These are phyloP conservation scores for Populus tomentosa DNA, from an alignment of 441 rosid genomes.

Conservation along the genomic window DNA sequence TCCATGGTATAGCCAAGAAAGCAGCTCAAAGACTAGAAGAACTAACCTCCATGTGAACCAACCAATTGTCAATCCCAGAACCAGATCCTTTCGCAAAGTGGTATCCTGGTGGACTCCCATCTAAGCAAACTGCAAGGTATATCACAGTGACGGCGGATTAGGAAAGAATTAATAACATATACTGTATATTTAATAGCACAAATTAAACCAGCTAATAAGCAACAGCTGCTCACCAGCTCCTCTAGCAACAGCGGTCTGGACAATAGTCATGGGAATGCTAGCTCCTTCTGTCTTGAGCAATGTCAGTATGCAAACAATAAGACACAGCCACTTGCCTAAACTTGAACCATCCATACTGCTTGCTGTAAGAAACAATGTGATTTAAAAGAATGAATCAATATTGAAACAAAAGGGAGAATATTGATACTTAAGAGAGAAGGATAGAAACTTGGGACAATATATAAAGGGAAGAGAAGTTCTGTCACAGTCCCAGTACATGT, in stretches of 20 bases:
- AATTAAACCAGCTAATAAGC: neutral
- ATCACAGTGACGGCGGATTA: neutral
- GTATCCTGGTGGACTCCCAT: constrained; percentile 63
- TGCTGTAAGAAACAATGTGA: neutral
- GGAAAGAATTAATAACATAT: too few species aligned
- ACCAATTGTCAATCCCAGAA: constrained; percentile 46
- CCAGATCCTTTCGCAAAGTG: constrained; percentile 48
- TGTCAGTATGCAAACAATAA: neutral
- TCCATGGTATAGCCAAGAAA: neutral
- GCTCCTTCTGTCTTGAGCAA: constrained; percentile 22
- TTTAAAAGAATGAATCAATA: too few species aligned
- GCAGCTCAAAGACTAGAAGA: neutral
- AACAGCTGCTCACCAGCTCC: constrained; percentile 35
- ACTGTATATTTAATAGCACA: neutral
- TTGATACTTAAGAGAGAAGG: neutral
- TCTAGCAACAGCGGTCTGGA: constrained; percentile 29
- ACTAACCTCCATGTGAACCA: constrained; percentile 54
- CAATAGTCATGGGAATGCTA: constrained; percentile 30
- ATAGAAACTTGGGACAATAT: neutral
- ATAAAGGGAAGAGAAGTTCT: neutral
- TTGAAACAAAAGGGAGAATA: neutral
- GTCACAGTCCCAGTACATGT: neutral
- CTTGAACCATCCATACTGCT: constrained; percentile 14
- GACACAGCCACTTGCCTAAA: constrained; percentile 9
- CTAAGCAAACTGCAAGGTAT: constrained; percentile 46